Conservation (phyloP, 23 red algal genomes). For the Gracilaria domingensis region DNA sequence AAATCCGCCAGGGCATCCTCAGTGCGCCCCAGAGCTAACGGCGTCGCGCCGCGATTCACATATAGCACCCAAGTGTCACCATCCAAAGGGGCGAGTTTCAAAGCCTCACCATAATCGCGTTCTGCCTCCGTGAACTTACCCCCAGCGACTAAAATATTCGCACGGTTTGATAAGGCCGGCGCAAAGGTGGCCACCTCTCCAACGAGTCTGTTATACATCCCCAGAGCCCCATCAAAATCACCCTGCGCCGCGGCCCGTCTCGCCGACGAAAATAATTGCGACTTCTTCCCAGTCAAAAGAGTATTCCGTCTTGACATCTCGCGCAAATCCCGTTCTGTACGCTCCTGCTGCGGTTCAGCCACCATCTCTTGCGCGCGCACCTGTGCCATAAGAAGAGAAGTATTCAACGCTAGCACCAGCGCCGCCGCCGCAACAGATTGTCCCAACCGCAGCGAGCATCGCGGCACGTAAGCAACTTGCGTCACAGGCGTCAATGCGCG, state of each 20-base stretch:
- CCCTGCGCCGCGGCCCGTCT: conserved; percentile 46
- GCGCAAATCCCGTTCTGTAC: conserved; percentile 17
- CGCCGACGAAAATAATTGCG: conserved; percentile 53
- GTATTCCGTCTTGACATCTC: conserved; percentile 39
- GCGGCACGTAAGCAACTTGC: neutral
- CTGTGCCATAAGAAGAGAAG: neutral
- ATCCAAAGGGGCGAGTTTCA: conserved; percentile 81
- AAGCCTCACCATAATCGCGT: conserved; percentile 73
- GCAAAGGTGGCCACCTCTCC: conserved; percentile 71
- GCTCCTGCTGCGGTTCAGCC: neutral
- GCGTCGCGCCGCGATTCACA: conserved; percentile 83
- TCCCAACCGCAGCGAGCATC: neutral
- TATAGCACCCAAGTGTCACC: conserved; percentile 83
- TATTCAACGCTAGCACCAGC: neutral
- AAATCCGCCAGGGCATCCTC: conserved; percentile 44
- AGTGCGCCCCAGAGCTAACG: conserved; percentile 40
- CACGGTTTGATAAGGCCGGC: conserved; percentile 86
- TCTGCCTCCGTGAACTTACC: conserved; percentile 49
- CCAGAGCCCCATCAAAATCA: conserved; percentile 67
- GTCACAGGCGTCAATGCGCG: neutral
- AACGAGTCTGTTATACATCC: conserved; percentile 63
- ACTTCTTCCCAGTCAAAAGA: conserved; percentile 33
- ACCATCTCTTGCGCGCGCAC: neutral
- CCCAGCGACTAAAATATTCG: conserved; percentile 75
- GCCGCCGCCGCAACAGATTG: neutral